A percentile compares a stretch with the other conserved stretches of the same genome.
Evolutionary conservation across 1,284 basidiomycete genomes (phyloP).

Genomic region (Ceratobasidium sp.): DNA sequence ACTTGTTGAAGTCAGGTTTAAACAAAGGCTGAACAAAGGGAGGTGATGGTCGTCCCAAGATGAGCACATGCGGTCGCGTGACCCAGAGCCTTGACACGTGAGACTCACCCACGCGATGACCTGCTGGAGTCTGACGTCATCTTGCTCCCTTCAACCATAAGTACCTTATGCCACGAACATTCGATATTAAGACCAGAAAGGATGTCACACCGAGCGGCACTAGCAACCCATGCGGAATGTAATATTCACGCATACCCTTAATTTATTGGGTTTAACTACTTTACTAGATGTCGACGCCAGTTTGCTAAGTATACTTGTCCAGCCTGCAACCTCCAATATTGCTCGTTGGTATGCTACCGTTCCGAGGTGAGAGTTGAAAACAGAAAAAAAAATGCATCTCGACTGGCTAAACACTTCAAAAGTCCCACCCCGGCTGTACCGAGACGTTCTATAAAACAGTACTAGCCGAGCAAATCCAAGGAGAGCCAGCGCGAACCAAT

Average conservation of each 20-base stretch:
- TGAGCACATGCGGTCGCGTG: not conserved
- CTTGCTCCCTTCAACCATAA: not conserved
- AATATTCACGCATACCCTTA: not conserved
- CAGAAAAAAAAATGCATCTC: not conserved
- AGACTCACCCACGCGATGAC: not conserved
- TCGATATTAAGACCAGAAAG: constrained; percentile 22
- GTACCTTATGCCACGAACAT: constrained; percentile 23
- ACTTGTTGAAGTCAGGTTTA: constrained; percentile 24
- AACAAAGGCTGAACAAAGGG: constrained; percentile 35
- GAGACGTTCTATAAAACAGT: constrained; percentile 80
- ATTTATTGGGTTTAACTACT: not conserved
- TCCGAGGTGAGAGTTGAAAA: constrained; percentile 62
- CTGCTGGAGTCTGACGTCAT: too few relatives aligned
- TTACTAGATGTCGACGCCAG: constrained; percentile 73
- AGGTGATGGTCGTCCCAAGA: not conserved
- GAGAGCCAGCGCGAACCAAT: constrained; percentile 63
- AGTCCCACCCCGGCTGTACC: constrained; percentile 76
- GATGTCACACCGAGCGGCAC: constrained; percentile 5
- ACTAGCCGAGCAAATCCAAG: constrained; percentile 68
- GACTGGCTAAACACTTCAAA: not conserved
- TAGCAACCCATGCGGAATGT: constrained; percentile 43
- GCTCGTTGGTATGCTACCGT: constrained; percentile 80
- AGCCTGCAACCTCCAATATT: constrained; percentile 80
- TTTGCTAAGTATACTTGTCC: constrained; percentile 83
- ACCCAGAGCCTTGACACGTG: not conserved